A percentile compares a stretch with the other conserved stretches of the same genome.
Conservation (phyloP, 345 rosid species). For the Conringia planisiliqua region DNA sequence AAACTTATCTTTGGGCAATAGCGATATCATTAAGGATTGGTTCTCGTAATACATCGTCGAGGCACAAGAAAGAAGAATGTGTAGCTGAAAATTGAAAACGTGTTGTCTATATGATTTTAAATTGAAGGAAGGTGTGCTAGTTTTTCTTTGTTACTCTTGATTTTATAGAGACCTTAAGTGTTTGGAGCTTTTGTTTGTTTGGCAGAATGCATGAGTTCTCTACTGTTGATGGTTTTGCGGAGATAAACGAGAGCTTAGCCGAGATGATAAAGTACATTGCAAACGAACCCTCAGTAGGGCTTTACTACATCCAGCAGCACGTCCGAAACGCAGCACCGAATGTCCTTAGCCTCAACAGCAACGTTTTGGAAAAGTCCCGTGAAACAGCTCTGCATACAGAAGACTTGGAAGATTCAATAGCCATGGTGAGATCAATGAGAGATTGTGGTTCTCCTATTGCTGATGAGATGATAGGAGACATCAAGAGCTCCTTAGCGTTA, state of each 20-base stretch:
- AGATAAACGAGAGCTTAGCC: slow-evolving; percentile 75
- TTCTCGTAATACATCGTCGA: not conserved
- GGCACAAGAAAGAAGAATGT: not conserved
- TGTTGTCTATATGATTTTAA: not conserved
- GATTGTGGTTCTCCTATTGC: slow-evolving; percentile 65
- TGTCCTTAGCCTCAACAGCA: slow-evolving; percentile 52
- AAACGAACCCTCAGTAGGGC: slow-evolving; percentile 93
- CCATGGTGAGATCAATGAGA: slow-evolving; percentile 73
- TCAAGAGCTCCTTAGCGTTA: slow-evolving; percentile 52
- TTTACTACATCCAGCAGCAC: slow-evolving; percentile 86
- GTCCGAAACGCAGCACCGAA: slow-evolving; percentile 72
- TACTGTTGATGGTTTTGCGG: slow-evolving; percentile 85
- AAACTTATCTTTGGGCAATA: not conserved
- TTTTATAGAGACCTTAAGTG: not conserved
- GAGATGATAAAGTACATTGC: slow-evolving; percentile 93
- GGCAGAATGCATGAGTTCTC: slow-evolving; percentile 91
- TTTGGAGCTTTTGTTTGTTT: not conserved
- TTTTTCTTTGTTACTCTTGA: not conserved
- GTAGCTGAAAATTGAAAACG: not conserved
- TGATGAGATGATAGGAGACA: slow-evolving; percentile 87
- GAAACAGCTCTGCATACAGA: slow-evolving; percentile 66
- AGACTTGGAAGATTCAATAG: slow-evolving; percentile 77
- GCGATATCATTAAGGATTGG: not conserved
- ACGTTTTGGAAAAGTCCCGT: slow-evolving; percentile 49
- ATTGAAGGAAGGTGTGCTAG: not conserved